These are phyloP conservation scores for Trichoderma reesei DNA, from an alignment of 495 filamentous ascomycete genomes.

Conservation along the genomic window DNA sequence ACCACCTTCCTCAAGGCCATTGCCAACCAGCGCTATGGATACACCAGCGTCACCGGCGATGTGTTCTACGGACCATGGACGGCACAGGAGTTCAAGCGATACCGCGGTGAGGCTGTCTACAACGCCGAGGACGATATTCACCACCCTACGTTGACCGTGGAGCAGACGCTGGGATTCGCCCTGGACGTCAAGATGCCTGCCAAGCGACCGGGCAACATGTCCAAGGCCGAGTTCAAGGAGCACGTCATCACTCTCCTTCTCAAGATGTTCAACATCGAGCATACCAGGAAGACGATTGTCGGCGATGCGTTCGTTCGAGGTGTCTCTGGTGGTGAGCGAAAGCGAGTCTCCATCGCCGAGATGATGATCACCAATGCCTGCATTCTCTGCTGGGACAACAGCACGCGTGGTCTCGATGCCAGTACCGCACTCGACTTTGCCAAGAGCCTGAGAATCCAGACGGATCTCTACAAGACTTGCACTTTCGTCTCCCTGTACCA, in stretches of 20 bases:
- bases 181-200: conserved; percentile 72
- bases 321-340: conserved; percentile 77
- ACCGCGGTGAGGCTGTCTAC: conserved; percentile 77
- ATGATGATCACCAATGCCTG: conserved; percentile 64
- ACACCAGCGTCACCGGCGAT: conserved; percentile 65
- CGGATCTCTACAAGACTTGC: conserved; percentile 67
- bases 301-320: conserved; percentile 74
- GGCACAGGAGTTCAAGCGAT: conserved; percentile 47
- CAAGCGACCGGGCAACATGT: conserved; percentile 57
- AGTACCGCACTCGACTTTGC: conserved; percentile 66
- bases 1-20: conserved; percentile 83
- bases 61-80: conserved; percentile 70
- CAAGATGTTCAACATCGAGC: conserved; percentile 82
- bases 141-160: conserved; percentile 70
- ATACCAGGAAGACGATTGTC: conserved; percentile 71
- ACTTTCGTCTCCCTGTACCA: conserved; percentile 80
- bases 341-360: conserved; percentile 65
- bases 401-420: conserved; percentile 73
- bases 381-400: conserved; percentile 75
- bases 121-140: conserved; percentile 80
- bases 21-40: conserved; percentile 71
- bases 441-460: conserved; percentile 67
- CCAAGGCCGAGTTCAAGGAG: conserved; percentile 59
- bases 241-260: conserved; percentile 60
- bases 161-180: conserved; percentile 74